These are phyloP conservation scores for Salix suchowensis DNA, from an alignment of 345 rosid genomes.

Conservation along the genomic window DNA sequence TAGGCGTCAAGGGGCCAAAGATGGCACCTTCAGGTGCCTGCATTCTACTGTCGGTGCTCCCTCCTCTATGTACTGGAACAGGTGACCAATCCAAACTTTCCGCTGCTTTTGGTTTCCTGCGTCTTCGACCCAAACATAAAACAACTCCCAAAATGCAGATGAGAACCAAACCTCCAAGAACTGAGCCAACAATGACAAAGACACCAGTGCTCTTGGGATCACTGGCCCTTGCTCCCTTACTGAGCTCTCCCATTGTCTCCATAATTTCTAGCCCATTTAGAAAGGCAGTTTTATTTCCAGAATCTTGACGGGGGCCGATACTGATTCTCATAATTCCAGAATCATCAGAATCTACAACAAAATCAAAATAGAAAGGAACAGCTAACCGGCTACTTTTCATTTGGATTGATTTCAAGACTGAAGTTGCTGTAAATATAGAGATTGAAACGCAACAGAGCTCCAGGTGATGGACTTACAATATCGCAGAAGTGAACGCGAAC, in stretches of 20 bases:
- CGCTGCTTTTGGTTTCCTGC: constrained; percentile 25
- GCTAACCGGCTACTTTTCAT: rapidly evolving
- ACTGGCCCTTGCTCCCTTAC: neutral
- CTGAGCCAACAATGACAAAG: constrained; percentile 23
- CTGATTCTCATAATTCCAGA: constrained; percentile 34
- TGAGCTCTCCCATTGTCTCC: constrained; percentile 30
- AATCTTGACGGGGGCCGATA: constrained; percentile 14
- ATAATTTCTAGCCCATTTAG: constrained; percentile 56
- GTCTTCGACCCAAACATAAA: constrained; percentile 10
- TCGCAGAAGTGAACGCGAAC: constrained; percentile 61
- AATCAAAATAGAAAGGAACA: constrained; percentile 41
- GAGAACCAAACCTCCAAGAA: constrained; percentile 24
- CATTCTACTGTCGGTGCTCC: constrained; percentile 20
- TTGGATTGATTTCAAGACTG: constrained; percentile 20
- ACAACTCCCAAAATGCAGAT: constrained; percentile 24
- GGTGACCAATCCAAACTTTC: constrained; percentile 29
- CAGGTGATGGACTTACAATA: neutral
- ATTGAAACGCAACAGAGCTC: constrained; percentile 12
- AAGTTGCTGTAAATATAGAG: constrained; percentile 34
- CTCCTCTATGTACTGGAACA: constrained; percentile 5
- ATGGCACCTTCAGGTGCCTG: constrained; percentile 9
- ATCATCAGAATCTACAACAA: constrained; percentile 39
- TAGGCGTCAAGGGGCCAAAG: constrained; percentile 17
- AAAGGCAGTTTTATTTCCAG: neutral
- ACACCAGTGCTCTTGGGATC: neutral